phyloP scores from a whole-genome alignment of 768 basidiomycete species.

The Piloderma croceum region DNA sequence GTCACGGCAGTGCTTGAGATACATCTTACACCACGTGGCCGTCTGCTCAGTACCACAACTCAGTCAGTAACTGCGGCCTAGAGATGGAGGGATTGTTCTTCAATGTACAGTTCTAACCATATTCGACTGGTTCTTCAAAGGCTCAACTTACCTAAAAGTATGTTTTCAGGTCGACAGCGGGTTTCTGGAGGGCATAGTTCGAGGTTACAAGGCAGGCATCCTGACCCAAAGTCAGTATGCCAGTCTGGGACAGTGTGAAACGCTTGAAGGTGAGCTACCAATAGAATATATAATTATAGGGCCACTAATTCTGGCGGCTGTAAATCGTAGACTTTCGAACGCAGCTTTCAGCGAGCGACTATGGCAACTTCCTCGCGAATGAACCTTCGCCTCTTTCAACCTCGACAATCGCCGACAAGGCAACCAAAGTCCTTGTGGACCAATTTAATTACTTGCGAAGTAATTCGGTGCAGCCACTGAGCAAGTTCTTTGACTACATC shows the following conservation, averaged over 20 bases:
- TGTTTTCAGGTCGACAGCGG: constrained; percentile 57
- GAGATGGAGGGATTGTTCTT: constrained; percentile 85
- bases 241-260: constrained; percentile 96
- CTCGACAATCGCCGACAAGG: constrained; percentile 93
- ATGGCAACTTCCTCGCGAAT: constrained; percentile 96
- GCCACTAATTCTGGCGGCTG: constrained; percentile 1
- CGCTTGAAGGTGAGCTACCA: constrained; percentile 70
- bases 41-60: too few relatives aligned
- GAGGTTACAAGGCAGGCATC: constrained; percentile 93
- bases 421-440: constrained; percentile 90
- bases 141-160: constrained; percentile 22
- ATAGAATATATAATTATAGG: background rate
- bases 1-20: too few relatives aligned
- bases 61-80: constrained; percentile 7
- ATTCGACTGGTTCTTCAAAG: constrained; percentile 4
- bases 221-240: constrained; percentile 85
- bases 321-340: constrained; percentile 76
- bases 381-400: constrained; percentile 92
- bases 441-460: constrained; percentile 93
- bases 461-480: constrained; percentile 87
- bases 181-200: constrained; percentile 74
- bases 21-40: too few relatives aligned
- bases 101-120: constrained; percentile 50
- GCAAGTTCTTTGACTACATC: constrained; percentile 95
- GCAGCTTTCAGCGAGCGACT: constrained; percentile 93